phyloP scores from a whole-genome alignment of 441 rosid genomes.

The Lepidium campestre region DNA sequence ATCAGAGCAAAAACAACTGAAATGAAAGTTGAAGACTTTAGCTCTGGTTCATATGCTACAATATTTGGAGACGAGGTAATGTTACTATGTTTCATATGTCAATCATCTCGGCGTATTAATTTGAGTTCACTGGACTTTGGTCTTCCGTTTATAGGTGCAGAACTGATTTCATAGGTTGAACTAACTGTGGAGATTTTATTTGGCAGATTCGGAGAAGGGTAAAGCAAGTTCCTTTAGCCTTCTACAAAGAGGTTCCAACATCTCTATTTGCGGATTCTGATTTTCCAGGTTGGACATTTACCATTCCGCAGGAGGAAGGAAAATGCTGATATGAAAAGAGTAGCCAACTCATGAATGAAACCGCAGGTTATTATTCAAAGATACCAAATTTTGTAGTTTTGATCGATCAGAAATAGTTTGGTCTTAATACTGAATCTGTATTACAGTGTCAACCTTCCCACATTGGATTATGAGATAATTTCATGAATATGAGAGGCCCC shows the following conservation, averaged over 20 bases:
- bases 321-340: conserved; percentile 14
- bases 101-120: neutral
- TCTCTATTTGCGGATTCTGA: conserved; percentile 67
- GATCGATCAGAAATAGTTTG: neutral
- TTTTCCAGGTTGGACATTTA: conserved; percentile 77
- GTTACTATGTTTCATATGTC: neutral
- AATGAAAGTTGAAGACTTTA: conserved; percentile 62
- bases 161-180: neutral
- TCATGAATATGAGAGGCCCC: too few species aligned
- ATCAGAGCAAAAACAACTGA: conserved; percentile 73
- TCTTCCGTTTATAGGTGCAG: neutral
- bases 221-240: conserved; percentile 85
- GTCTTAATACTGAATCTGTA: conserved; percentile 5
- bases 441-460: neutral
- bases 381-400: conserved; percentile 10
- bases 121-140: neutral
- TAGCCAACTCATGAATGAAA: conserved; percentile 18
- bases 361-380: conserved; percentile 21
- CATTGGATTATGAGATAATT: neutral
- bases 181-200: conserved; percentile 1
- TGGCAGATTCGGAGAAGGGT: conserved; percentile 81
- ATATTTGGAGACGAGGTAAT: conserved; percentile 93
- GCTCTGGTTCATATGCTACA: conserved; percentile 87
- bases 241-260: conserved; percentile 58
- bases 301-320: conserved; percentile 22